phyloP scores from a whole-genome alignment of 768 basidiomycete species.

The Kwoniella dejecticola region DNA sequence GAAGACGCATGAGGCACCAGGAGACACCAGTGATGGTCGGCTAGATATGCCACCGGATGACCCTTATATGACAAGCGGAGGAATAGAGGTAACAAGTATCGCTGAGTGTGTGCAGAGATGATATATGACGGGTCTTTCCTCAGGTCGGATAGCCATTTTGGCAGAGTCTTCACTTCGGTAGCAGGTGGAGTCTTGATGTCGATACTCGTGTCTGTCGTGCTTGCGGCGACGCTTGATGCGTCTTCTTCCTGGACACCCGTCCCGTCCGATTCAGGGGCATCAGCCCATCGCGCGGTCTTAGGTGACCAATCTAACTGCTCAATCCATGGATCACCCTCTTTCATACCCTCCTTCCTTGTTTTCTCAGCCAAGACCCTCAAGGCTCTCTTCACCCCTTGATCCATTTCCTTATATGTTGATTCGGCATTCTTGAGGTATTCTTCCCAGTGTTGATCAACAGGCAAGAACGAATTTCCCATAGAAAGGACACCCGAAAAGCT shows the following conservation, averaged over 20 bases:
- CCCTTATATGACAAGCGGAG: slow-evolving; percentile 67
- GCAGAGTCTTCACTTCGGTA: neutral
- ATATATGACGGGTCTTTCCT: slow-evolving; percentile 20
- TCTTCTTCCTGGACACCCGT: neutral
- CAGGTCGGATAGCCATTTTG: slow-evolving; percentile 22
- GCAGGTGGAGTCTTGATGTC: slow-evolving; percentile 1
- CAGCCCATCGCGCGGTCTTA: slow-evolving; percentile 60
- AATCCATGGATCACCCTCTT: slow-evolving; percentile 82
- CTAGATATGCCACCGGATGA: slow-evolving; percentile 63
- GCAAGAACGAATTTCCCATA: slow-evolving; percentile 89
- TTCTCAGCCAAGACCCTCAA: slow-evolving; percentile 71
- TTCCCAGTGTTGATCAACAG: slow-evolving; percentile 89
- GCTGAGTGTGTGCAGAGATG: slow-evolving; percentile 37
- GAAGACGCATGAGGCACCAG: slow-evolving; percentile 37
- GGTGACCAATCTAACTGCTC: slow-evolving; percentile 94
- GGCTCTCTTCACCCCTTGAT: slow-evolving; percentile 64
- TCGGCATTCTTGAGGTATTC: slow-evolving; percentile 78
- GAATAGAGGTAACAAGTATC: slow-evolving; percentile 68
- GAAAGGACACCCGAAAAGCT: slow-evolving; percentile 85
- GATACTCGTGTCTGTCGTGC: neutral
- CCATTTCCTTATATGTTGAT: slow-evolving; percentile 69
- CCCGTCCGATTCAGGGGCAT: slow-evolving; percentile 18
- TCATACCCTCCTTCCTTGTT: slow-evolving; percentile 58
- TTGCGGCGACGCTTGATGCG: neutral
- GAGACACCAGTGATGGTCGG: slow-evolving; percentile 66